Evolutionary conservation across 2,329 filamentous ascomycete genomes (phyloP).

Genomic region (Sphaerulina vaccinii): DNA sequence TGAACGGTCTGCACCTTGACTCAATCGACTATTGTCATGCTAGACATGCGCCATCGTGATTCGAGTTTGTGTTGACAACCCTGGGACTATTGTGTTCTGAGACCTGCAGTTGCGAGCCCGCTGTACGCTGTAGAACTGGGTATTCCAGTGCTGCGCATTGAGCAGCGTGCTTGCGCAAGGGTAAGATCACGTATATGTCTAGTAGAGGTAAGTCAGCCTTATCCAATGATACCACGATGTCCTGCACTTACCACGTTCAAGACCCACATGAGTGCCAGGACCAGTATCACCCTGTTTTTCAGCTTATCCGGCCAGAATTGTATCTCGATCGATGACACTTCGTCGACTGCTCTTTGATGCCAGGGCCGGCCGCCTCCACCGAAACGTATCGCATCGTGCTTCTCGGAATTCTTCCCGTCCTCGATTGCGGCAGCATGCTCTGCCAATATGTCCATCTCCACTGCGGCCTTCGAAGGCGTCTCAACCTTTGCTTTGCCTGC

Average conservation of each 20-base stretch:
- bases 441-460: not conserved
- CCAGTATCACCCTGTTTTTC: conserved; percentile 12
- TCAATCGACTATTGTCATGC: no score
- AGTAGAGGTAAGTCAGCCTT: no score
- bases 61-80: no score
- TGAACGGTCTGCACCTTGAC: no score
- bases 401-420: not conserved
- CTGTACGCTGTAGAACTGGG: no score
- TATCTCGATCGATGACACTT: conserved; percentile 18
- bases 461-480: not conserved
- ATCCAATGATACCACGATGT: not conserved
- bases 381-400: not conserved
- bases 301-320: conserved; percentile 16
- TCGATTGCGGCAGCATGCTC: not conserved
- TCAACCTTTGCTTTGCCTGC: no score
- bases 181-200: no score
- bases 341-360: not conserved
- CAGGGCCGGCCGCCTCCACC: not conserved
- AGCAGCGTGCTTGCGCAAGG: no score
- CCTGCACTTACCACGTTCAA: conserved; percentile 21
- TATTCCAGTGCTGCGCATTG: no score
- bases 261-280: conserved; percentile 18
- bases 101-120: no score
- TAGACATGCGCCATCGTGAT: no score
- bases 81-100: no score